A percentile compares a stretch with the other conserved stretches of the same genome.
Evolutionary conservation across 208 protist species (phyloP).

Genomic region (Crithidia fasciculata): DNA sequence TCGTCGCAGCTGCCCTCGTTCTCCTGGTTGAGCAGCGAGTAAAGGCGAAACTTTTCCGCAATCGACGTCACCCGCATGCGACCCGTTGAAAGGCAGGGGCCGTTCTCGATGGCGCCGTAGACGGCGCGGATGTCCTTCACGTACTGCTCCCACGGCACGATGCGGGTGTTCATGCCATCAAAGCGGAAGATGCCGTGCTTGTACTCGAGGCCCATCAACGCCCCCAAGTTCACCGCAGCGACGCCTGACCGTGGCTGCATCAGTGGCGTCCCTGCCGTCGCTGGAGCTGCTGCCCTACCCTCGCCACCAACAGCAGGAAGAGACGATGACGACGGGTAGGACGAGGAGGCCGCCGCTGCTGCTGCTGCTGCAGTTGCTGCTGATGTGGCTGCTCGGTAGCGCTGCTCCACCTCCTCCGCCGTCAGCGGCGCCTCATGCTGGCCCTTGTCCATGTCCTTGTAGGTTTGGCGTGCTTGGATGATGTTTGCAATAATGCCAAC

Average conservation of each 20-base stretch:
- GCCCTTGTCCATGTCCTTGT: conserved; percentile 80
- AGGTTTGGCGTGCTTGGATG: conserved; percentile 64
- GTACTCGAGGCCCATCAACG: conserved; percentile 32
- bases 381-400: not conserved
- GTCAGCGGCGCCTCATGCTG: conserved; percentile 47
- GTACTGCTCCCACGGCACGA: conserved; percentile 80
- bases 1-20: conserved; percentile 57
- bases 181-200: conserved; percentile 62
- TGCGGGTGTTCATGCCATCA: conserved; percentile 62
- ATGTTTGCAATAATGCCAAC: conserved; percentile 73
- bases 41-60: conserved; percentile 83
- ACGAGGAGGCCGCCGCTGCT: not conserved
- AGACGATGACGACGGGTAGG: too few relatives aligned
- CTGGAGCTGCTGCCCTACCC: not conserved
- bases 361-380: not conserved
- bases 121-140: conserved; percentile 65
- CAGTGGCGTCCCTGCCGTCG: not conserved
- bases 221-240: conserved; percentile 1
- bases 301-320: too few relatives aligned
- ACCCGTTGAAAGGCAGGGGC: conserved; percentile 84
- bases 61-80: conserved; percentile 77
- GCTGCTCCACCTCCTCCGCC: conserved; percentile 36
- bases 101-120: conserved; percentile 82
- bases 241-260: not conserved
- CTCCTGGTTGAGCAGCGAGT: conserved; percentile 81